Evolutionary conservation across 371 early-diverging fungal species (phyloP).

Genomic region (Vittaforma corneae): DNA sequence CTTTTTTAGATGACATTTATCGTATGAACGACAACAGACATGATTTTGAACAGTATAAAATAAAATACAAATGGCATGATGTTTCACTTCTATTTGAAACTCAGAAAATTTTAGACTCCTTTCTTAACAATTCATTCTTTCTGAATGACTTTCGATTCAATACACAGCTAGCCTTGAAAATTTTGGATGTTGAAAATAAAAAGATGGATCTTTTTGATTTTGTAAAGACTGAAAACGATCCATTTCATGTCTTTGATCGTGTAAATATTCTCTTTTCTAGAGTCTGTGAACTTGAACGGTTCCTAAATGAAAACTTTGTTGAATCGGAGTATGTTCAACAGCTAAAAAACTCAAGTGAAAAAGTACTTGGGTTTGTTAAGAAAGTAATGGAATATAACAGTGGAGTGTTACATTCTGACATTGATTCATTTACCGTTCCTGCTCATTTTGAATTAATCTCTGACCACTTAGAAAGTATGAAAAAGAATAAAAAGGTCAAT

Average conservation of each 20-base stretch:
- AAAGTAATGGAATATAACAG: not conserved
- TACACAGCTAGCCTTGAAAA: conserved; percentile 8
- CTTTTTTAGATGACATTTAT: conserved; percentile 32
- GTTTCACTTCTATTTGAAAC: conserved; percentile 23
- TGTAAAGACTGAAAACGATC: conserved; percentile 2
- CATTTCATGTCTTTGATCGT: conserved; percentile 5
- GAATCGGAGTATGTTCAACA: conserved; percentile 30
- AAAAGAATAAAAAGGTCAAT: not conserved
- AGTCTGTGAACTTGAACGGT: conserved; percentile 1
- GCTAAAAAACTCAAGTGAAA: not conserved
- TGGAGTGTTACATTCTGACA: not conserved
- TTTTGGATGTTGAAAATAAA: conserved; percentile 13
- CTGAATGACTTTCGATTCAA: conserved; percentile 17
- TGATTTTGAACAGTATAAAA: conserved; percentile 14
- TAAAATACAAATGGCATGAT: conserved; percentile 38
- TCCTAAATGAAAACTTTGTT: conserved; percentile 34
- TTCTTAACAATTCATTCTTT: conserved; percentile 2
- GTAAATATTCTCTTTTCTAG: not conserved
- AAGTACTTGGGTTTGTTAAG: not conserved
- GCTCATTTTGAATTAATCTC: not conserved
- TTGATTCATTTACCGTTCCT: not conserved
- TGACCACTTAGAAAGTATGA: not conserved
- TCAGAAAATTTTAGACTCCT: not conserved
- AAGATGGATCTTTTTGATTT: not conserved
- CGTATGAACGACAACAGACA: conserved; percentile 11